Evolutionary conservation across 1,139 yeast genomes (phyloP), one percentile per base, ranked within the genome.

Genomic region (Pichia sp.): DNA sequence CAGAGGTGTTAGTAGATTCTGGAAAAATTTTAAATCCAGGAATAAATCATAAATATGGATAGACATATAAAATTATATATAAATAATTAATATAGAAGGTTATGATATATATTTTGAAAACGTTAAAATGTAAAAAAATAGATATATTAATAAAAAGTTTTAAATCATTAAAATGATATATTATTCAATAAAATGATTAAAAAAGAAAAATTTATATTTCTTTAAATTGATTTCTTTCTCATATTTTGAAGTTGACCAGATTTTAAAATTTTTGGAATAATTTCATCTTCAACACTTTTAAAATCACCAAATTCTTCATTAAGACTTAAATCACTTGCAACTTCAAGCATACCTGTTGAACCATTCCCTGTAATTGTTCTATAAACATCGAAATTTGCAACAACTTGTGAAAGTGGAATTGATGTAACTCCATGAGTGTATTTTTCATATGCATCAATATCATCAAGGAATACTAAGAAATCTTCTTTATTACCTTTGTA

Each of bases 321-420:
- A 51, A 86, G 66, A 55, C 81, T 83, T 27, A 71, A 67, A 50
- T 78, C 75, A n/a, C 90, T 81, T 2, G 94, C 95, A 60, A 79
- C 82, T 52, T 83, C 88, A 35, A 84, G 66, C 7, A 76, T 74
- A 49, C 95, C 95, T 58, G 80, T 86, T 4, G 78, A 69, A 34
- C 95, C 95, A 40, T 67, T 67, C 44, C 86, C 85, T 43, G 72
- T 72, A 55, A 76, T 75, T 52, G 78, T 75, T 34, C 76, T 72
- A 63, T 75, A 86, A 18, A 86, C 75, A 60, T 83, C 78, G 70
- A 78, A 85, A 25, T 76, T 72, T 0, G 83, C 81, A 2, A 86
- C 81, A 30, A 83, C 75, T 39, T 81, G 82, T 11, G 82, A 72
- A 54, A 86, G 68, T 38, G 94, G 85, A 42, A 79, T 66, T 26